Percentiles rank a stretch among this genome's conserved stretches.
Conservation (phyloP, 2,329 filamentous ascomycete genomes). For the Tolypocladium guangdongense region DNA sequence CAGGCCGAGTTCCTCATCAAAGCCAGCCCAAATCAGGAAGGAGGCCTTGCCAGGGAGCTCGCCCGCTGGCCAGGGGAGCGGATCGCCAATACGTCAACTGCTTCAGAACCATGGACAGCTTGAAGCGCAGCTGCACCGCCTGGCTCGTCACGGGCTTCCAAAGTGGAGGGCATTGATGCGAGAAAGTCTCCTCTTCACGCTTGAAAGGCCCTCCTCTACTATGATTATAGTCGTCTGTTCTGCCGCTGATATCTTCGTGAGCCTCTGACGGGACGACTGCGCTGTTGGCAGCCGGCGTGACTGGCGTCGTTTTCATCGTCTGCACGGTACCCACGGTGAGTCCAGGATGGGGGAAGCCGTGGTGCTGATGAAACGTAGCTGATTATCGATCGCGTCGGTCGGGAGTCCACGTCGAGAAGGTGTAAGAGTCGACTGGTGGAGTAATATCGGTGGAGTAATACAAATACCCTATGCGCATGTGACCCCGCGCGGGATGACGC, state of each 20-base stretch:
- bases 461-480: too few relatives aligned
- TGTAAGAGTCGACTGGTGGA: too few relatives aligned
- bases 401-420: too few relatives aligned
- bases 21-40: too few relatives aligned
- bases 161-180: slow-evolving; percentile 17
- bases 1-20: slow-evolving; percentile 72
- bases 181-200: slow-evolving; percentile 26
- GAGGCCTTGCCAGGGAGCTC: slow-evolving; percentile 49
- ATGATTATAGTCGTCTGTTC: slow-evolving; percentile 28
- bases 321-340: slow-evolving; percentile 20
- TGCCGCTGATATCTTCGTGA: slow-evolving; percentile 47
- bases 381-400: slow-evolving; percentile 30
- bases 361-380: neutral
- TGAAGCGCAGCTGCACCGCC: slow-evolving; percentile 54
- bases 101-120: slow-evolving; percentile 37
- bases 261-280: slow-evolving; percentile 51
- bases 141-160: slow-evolving; percentile 40
- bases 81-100: slow-evolving; percentile 39
- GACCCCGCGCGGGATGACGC: too few relatives aligned
- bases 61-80: slow-evolving; percentile 31
- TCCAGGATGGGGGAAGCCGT: neutral
- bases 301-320: slow-evolving; percentile 56
- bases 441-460: too few relatives aligned
- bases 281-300: slow-evolving; percentile 59
- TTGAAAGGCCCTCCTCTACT: neutral